Conservation (phyloP, 1,139 yeast genomes). For the Trichomonascaceae sp. region DNA sequence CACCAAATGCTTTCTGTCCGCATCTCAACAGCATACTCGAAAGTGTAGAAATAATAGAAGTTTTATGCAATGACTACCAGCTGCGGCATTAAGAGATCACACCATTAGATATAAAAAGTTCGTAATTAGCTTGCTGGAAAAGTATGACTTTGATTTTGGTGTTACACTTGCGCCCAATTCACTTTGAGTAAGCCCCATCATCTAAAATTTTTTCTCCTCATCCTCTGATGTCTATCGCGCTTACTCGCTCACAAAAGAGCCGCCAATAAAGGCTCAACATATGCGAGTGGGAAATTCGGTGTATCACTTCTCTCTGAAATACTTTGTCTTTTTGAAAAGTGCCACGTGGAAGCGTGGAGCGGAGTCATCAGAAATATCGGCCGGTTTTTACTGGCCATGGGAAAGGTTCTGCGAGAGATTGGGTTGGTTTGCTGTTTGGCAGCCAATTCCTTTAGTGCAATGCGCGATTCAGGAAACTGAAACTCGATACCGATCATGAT, state of each 20-base stretch:
- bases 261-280: conserved; percentile 3
- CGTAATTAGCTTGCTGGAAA: no score
- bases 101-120: no score
- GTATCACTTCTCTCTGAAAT: conserved; percentile 24
- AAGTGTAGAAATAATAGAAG: no score
- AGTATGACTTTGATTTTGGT: no score
- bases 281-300: conserved; percentile 29
- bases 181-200: background rate
- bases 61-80: no score
- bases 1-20: no score
- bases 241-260: conserved; percentile 25
- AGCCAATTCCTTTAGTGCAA: conserved; percentile 25
- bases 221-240: conserved; percentile 22
- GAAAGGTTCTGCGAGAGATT: conserved; percentile 27
- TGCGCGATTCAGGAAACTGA: conserved; percentile 25
- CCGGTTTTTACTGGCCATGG: conserved; percentile 18
- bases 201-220: conserved; percentile 2
- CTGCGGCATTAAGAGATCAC: no score
- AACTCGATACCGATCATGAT: conserved; percentile 29
- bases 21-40: no score
- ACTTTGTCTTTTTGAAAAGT: conserved; percentile 20
- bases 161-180: no score
- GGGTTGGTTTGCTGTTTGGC: conserved; percentile 11
- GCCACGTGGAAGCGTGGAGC: conserved; percentile 26
- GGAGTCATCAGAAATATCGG: conserved; percentile 24